Evolutionary conservation across 129 eudicot species (phyloP), one percentile per base, ranked within the genome.

Genomic region (Calendula officinalis): DNA sequence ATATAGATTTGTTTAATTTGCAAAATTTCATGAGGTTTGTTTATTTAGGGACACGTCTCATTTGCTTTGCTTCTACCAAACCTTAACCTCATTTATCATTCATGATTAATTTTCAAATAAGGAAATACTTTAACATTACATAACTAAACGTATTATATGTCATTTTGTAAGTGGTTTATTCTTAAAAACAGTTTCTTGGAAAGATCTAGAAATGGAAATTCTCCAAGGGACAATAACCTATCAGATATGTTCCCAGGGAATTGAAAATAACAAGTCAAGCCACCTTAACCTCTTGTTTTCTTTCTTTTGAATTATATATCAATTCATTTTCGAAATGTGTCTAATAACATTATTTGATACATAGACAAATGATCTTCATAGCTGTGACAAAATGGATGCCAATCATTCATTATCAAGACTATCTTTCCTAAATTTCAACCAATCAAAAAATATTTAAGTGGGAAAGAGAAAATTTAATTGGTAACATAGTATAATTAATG

Each of bases 31-130:
- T 62, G 7, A 52, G 38, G 50, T 42, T 52, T 70, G 69, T 72
- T 63, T 72, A 72, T 49, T 66, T 56, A 5, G 36, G 61, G 78
- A 66, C 72, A 66, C 66, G 39, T 62, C 30, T 51, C 53, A 40
- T 42, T 62, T 62, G 56, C 63, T 62, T 71, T 48, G 72, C 73
- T 66, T 66, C 46, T 49, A 58, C 68, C 78, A 67, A 74, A 73
- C 62, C 62, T 47, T 74, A 57, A 74, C 43, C 38, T 56, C 47
- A 22, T 33, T 15, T 14, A 50, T 46, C 48, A 43, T 64, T 64
- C 48, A 44, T 57, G 42, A 64, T 64, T 73, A 22, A 22, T 54
- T 49, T 38, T 45, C 16, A n/a, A 58, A 50, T 46, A 66, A 49
- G 53, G 60, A 30, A 57, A 47, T 8, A 56, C 32, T 47, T 66